phyloP scores from a whole-genome alignment of 768 basidiomycete species.

The Hericium erinaceus region DNA sequence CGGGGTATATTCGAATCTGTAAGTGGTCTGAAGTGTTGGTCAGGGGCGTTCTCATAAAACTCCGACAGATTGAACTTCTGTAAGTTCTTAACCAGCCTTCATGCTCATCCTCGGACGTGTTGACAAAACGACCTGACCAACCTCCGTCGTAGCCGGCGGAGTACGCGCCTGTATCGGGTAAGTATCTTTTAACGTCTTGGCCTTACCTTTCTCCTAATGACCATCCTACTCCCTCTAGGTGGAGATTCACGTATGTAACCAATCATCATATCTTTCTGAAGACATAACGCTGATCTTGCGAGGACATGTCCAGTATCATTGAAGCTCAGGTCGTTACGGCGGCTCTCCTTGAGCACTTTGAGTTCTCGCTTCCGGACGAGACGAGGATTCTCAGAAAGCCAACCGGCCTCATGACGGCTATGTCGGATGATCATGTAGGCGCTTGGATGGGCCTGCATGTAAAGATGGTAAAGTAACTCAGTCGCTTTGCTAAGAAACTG shows the following conservation, averaged over 20 bases:
- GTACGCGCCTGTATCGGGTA: conserved; percentile 7
- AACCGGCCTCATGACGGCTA: conserved; percentile 24
- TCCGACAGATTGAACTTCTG: conserved; percentile 4
- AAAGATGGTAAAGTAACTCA: neutral
- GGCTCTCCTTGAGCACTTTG: conserved; percentile 28
- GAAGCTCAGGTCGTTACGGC: conserved; percentile 27
- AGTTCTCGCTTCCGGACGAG: conserved; percentile 23
- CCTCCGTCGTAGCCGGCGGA: conserved; percentile 3
- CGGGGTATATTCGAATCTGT: conserved; percentile 9
- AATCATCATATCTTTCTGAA: neutral
- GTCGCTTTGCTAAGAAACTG: too few relatives aligned
- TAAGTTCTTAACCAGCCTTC: neutral
- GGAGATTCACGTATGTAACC: conserved; percentile 10
- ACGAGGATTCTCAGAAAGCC: conserved; percentile 22
- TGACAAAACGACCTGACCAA: neutral
- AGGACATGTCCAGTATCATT: conserved; percentile 17
- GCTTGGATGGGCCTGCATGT: conserved; percentile 28
- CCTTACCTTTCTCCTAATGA: neutral
- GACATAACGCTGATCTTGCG: conserved; percentile 9
- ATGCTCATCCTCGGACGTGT: neutral
- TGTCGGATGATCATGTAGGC: conserved; percentile 21
- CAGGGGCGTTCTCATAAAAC: neutral
- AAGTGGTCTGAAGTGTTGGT: neutral
- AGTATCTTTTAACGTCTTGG: neutral
- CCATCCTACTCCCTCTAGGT: neutral